Percentiles rank a stretch among this genome's conserved stretches.
phyloP scores from a whole-genome alignment of 352 stramenopile species.

The Pythium scleroteichum region DNA sequence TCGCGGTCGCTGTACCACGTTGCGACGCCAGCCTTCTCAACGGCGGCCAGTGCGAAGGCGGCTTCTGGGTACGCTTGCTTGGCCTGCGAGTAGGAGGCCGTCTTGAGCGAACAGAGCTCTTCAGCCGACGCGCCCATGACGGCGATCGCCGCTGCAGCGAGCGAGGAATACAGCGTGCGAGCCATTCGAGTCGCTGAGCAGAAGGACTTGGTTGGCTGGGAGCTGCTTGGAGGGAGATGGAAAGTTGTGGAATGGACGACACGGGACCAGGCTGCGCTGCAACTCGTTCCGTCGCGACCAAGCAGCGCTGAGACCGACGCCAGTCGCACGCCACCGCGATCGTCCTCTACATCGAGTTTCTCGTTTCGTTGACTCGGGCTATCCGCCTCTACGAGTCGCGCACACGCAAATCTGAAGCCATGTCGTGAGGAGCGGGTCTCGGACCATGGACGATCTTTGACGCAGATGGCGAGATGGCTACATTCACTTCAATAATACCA shows the following conservation, averaged over 20 bases:
- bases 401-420: too few species aligned
- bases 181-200: not conserved
- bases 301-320: constrained; percentile 1
- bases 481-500: too few species aligned
- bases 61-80: constrained; percentile 44
- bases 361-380: too few species aligned
- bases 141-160: constrained; percentile 4
- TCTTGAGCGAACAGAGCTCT: constrained; percentile 50
- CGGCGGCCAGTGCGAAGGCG: constrained; percentile 39
- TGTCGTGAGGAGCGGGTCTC: too few species aligned
- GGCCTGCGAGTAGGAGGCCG: constrained; percentile 45
- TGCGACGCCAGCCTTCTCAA: constrained; percentile 56
- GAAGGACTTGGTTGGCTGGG: not conserved
- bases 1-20: constrained; percentile 70
- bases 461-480: too few species aligned
- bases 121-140: constrained; percentile 23
- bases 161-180: constrained; percentile 5
- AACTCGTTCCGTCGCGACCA: not conserved
- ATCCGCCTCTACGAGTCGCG: too few species aligned
- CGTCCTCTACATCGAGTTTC: constrained; percentile 5
- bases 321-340: constrained; percentile 6
- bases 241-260: constrained; percentile 12
- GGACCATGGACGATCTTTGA: too few species aligned
- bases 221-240: constrained; percentile 1
- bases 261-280: not conserved